These are phyloP conservation scores for Exserohilum turcica DNA, from an alignment of 2,329 filamentous ascomycete genomes.

Conservation along the genomic window DNA sequence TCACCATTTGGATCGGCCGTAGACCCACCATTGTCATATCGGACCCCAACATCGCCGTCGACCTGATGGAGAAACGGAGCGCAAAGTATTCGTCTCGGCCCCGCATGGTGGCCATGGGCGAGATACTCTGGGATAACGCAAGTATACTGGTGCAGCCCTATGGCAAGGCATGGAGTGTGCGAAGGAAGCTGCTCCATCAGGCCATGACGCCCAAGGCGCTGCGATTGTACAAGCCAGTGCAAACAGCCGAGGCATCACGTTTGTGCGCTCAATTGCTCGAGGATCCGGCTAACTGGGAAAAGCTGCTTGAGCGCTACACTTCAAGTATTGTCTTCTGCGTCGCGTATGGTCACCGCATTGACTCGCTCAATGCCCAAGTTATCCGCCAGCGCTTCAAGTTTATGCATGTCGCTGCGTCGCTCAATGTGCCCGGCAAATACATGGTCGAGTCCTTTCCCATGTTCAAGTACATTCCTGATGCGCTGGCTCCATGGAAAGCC, in stretches of 20 bases:
- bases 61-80: conserved; percentile 55
- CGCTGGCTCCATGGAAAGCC: conserved; percentile 56
- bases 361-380: conserved; percentile 54
- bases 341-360: conserved; percentile 58
- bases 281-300: conserved; percentile 51
- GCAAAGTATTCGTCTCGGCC: conserved; percentile 54
- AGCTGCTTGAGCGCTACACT: conserved; percentile 56
- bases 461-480: conserved; percentile 52
- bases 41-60: conserved; percentile 51
- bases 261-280: conserved; percentile 52
- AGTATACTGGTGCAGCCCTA: conserved; percentile 57
- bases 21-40: conserved; percentile 53
- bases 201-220: conserved; percentile 54
- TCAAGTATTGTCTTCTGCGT: conserved; percentile 58
- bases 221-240: conserved; percentile 54
- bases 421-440: conserved; percentile 55
- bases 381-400: conserved; percentile 55
- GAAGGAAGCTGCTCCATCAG: conserved; percentile 47
- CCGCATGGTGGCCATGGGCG: conserved; percentile 53
- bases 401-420: conserved; percentile 55
- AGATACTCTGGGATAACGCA: conserved; percentile 52
- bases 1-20: conserved; percentile 56
- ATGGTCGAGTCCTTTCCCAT: conserved; percentile 55
- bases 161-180: conserved; percentile 54
- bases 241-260: conserved; percentile 57